phyloP scores from a whole-genome alignment of 148 eudicot species.

The Silene latifolia region DNA sequence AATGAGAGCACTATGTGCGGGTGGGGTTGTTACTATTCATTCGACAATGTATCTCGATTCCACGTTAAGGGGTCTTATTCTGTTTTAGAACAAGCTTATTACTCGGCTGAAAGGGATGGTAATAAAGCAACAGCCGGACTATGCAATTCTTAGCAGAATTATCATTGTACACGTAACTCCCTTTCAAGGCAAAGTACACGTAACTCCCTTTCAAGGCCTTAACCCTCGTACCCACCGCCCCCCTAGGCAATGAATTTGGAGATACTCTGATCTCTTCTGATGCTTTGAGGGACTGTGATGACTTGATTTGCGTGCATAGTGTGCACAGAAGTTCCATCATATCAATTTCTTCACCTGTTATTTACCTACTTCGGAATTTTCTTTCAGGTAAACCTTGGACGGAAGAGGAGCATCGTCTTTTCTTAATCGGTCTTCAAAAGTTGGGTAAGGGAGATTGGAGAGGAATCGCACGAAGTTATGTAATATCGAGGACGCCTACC shows the following conservation, averaged over 20 bases:
- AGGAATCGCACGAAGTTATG: conserved; percentile 70
- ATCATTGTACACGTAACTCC: background rate
- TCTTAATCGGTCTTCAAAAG: conserved; percentile 77
- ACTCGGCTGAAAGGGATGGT: background rate
- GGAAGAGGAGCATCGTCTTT: conserved; percentile 80
- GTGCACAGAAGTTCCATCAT: background rate
- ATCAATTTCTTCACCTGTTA: background rate
- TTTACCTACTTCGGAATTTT: conserved; percentile 4
- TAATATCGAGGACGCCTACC: conserved; percentile 75
- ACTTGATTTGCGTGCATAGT: background rate
- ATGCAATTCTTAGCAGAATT: too few relatives aligned
- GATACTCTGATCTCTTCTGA: too few relatives aligned
- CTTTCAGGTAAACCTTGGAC: conserved; percentile 81
- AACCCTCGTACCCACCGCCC: too few relatives aligned
- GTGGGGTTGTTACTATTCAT: background rate
- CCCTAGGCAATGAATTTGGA: too few relatives aligned
- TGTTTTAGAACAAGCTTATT: background rate
- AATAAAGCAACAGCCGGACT: background rate
- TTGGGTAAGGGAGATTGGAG: conserved; percentile 96
- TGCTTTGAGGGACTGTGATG: too few relatives aligned
- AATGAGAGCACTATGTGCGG: background rate
- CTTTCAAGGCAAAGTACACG: too few relatives aligned
- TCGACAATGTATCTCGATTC: background rate
- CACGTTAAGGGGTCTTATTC: background rate
- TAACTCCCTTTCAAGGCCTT: too few relatives aligned